These are phyloP conservation scores for Sesbania bispinosa DNA, from an alignment of 306 rosid species.

Conservation along the genomic window DNA sequence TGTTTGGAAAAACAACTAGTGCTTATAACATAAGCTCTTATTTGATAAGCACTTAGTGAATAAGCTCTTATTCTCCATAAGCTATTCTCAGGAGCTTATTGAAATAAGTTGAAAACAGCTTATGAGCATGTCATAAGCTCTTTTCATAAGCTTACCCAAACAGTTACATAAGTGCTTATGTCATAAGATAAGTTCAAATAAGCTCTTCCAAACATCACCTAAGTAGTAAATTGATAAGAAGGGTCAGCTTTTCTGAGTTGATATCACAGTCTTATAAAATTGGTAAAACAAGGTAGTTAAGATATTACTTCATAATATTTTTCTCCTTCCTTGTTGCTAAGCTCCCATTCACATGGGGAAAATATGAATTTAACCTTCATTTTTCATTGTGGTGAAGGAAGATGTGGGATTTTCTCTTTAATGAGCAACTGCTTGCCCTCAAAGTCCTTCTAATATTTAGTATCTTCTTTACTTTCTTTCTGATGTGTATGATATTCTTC, in stretches of 20 bases:
- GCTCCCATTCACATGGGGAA: neutral
- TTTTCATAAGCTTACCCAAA: too few species aligned
- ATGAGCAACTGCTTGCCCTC: neutral
- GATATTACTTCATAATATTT: neutral
- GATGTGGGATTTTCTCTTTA: neutral
- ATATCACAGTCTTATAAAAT: neutral
- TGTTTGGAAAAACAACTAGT: too few species aligned
- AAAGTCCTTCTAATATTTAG: neutral
- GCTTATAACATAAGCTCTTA: too few species aligned
- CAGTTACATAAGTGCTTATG: too few species aligned
- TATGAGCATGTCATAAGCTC: too few species aligned
- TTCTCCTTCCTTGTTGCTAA: neutral
- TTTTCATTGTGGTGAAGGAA: neutral
- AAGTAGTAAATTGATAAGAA: neutral
- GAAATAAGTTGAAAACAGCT: too few species aligned
- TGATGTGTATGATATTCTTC: slow-evolving; percentile 21
- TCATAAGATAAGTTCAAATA: too few species aligned
- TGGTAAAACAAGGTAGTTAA: slow-evolving; percentile 7
- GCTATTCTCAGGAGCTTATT: too few species aligned
- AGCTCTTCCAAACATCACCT: too few species aligned
- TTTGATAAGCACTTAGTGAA: too few species aligned
- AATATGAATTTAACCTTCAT: neutral
- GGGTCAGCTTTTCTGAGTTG: neutral
- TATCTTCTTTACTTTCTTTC: slow-evolving; percentile 20
- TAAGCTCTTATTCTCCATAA: too few species aligned